Base-by-base conservation (phyloP, 1,284 basidiomycete species). In the Wallemia hederae region DNA sequence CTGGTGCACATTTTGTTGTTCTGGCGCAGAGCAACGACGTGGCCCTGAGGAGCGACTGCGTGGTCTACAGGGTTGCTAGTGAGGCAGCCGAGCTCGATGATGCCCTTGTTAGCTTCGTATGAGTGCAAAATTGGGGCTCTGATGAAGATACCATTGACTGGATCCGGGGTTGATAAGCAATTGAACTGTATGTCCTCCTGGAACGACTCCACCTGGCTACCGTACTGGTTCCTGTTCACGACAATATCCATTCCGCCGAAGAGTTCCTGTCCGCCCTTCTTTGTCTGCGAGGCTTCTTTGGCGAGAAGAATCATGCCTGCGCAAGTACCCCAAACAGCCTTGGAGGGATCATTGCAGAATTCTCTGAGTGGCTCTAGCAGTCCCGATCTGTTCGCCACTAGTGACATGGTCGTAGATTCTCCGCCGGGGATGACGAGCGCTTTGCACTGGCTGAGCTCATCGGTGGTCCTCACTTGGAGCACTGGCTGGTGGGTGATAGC, bases 241-340 rank as follows among this genome's bases (percentile, higher is more conserved):
- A 78, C 78, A 62, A 92, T 75, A 19, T 82, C 80, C 62, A 96
- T 78, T 19, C 85, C 90, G 27, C 82, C 82, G 22, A 96, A 74
- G 15, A 91, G 74, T 65, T 90, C 84, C 70, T 90, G 88, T 1
- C 87, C 86, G 39, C 85, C 86, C 67, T 80, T 83, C 74, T 91
- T 92, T 14, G 81, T 78, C 59, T 84, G 83, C 63, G 81, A 80
- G 17, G 86, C 77, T 7, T 74, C 71, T 64, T 80, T 75, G 1
- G 86, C 78, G 55, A 97, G 78, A 59, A 97, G 75, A 64, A 98
- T 97, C 65, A 92, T 91, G 22, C 92, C 92, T 0, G 92, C 92
- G 70, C 92, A 98, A 0, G 91, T 97, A 1, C 92, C 92, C 87
- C 89, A 98, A 0, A 91, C 80, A 0, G 87, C 81, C 66, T 82